Conservation (phyloP, 495 filamentous ascomycete genomes). For the Chaetomium fimeti region DNA sequence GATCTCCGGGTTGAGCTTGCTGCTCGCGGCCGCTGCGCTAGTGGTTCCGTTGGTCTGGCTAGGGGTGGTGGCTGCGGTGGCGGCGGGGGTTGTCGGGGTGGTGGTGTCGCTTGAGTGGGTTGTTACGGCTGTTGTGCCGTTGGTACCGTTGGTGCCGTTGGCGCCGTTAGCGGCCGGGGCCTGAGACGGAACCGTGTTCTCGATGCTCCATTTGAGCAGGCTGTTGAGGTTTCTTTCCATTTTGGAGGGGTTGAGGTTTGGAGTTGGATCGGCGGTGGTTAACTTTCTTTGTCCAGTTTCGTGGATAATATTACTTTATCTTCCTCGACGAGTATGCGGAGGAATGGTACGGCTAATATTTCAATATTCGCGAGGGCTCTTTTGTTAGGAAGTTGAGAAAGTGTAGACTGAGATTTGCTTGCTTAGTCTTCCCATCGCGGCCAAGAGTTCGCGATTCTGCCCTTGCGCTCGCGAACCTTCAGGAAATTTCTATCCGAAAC, state of each 20-base stretch:
- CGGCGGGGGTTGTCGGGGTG: conserved; percentile 40
- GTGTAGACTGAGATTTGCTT: background rate
- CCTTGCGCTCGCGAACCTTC: conserved; percentile 33
- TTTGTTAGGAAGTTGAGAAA: background rate
- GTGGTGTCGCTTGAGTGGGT: conserved; percentile 26
- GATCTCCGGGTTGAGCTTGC: conserved; percentile 59
- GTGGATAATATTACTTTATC: too few relatives aligned
- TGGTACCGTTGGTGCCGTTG: conserved; percentile 20
- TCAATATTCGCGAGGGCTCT: background rate
- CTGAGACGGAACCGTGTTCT: conserved; percentile 58
- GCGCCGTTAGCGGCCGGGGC: conserved; percentile 39
- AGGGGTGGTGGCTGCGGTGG: conserved; percentile 48
- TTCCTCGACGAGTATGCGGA: background rate
- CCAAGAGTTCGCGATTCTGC: conserved; percentile 11
- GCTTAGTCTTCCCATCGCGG: conserved; percentile 11
- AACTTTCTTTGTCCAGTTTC: background rate
- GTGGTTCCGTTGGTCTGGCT: conserved; percentile 17
- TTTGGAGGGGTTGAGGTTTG: conserved; percentile 18
- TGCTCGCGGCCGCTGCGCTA: conserved; percentile 26
- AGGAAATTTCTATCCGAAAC: conserved; percentile 36
- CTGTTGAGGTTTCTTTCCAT: conserved; percentile 55
- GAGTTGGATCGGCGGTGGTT: background rate
- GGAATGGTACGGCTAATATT: background rate
- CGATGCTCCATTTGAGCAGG: conserved; percentile 92
- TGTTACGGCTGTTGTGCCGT: conserved; percentile 40